Evolutionary conservation across 2,329 filamentous ascomycete genomes (phyloP).

Genomic region (Ceratocystis albifundus): DNA sequence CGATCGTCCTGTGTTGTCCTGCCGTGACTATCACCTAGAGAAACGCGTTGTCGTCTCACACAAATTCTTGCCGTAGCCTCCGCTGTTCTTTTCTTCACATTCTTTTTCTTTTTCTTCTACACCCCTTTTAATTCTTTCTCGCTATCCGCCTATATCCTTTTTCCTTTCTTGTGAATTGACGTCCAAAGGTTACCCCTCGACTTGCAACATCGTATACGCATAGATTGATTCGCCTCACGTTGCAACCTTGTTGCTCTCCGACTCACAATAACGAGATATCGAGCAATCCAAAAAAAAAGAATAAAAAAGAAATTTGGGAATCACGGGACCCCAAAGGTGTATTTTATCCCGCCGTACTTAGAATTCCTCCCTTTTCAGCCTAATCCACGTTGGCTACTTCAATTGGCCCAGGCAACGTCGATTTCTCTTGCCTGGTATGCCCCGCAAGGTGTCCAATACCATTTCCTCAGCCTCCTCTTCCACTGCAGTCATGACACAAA

Average conservation of each 20-base stretch:
- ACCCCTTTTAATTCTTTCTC: constrained; percentile 3
- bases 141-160: not conserved
- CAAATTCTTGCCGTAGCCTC: not conserved
- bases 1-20: not conserved
- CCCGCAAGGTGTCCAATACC: constrained; percentile 20
- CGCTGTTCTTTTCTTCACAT: not conserved
- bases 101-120: constrained; percentile 3
- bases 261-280: not conserved
- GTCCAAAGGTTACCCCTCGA: not conserved
- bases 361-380: not conserved
- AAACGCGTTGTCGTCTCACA: not conserved
- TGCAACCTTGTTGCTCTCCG: not conserved
- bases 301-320: not conserved
- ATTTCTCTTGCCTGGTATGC: constrained; percentile 16
- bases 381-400: not conserved
- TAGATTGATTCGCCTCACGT: not conserved
- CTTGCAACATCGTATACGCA: not conserved
- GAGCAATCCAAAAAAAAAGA: not conserved
- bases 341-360: not conserved
- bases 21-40: not conserved
- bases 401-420: constrained; percentile 1
- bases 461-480: constrained; percentile 12
- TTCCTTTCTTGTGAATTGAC: not conserved
- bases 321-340: not conserved
- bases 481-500: constrained; percentile 17